phyloP scores from a whole-genome alignment of 805 yeast genomes.

The Jamesozyma lodderae region DNA sequence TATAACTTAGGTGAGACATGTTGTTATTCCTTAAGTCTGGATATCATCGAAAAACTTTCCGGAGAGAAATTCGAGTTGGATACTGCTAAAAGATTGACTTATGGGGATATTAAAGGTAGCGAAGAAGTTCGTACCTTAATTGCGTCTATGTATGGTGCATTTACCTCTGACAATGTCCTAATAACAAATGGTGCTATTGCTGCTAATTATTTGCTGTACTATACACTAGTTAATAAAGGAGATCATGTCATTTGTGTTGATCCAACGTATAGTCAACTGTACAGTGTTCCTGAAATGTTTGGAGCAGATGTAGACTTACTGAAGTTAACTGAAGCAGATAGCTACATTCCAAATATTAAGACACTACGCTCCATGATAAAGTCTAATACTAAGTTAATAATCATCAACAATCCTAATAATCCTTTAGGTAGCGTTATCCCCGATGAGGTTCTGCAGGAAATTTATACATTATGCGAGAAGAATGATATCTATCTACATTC shows the following conservation, averaged over 20 bases:
- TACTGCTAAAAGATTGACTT: constrained; percentile 30
- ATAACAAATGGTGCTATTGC: constrained; percentile 50
- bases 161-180: constrained; percentile 33
- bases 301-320: constrained; percentile 35
- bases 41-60: constrained; percentile 31
- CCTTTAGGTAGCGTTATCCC: constrained; percentile 35
- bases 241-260: constrained; percentile 42
- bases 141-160: constrained; percentile 30
- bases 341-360: constrained; percentile 32
- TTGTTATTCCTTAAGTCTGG: constrained; percentile 36
- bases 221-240: constrained; percentile 35
- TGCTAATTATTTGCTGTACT: constrained; percentile 41
- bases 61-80: constrained; percentile 22
- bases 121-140: constrained; percentile 32
- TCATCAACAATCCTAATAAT: constrained; percentile 44
- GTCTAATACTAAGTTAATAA: constrained; percentile 35
- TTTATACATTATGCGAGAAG: constrained; percentile 33
- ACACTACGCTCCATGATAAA: constrained; percentile 28
- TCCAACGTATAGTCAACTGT: constrained; percentile 44
- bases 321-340: constrained; percentile 28
- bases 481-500: constrained; percentile 33
- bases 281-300: constrained; percentile 40
- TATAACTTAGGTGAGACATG: constrained; percentile 47
- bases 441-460: constrained; percentile 26
- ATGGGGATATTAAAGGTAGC: constrained; percentile 42